These are phyloP conservation scores for Malus orientalis DNA, from an alignment of 306 rosid genomes.

Conservation along the genomic window DNA sequence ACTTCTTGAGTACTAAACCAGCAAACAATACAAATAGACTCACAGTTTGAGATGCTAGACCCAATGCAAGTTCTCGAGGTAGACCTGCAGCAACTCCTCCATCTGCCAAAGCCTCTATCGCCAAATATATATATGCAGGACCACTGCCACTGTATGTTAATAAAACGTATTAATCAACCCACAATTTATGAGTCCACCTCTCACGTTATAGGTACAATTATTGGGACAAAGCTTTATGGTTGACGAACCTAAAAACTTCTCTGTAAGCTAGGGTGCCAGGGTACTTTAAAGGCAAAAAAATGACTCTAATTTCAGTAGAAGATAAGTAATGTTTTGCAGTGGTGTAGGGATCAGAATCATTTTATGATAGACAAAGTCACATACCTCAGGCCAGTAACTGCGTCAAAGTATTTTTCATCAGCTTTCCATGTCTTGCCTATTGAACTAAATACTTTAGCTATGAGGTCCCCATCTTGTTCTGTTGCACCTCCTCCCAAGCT, in stretches of 20 bases:
- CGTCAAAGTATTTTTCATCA: conserved; percentile 86
- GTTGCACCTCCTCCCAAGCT: conserved; percentile 75
- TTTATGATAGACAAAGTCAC: neutral
- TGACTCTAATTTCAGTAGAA: neutral
- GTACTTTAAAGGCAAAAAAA: neutral
- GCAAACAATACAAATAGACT: conserved; percentile 25
- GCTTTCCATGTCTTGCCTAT: conserved; percentile 84
- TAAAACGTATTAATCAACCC: neutral
- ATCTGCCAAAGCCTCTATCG: conserved; percentile 95
- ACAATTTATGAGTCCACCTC: neutral
- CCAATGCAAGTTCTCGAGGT: conserved; percentile 81
- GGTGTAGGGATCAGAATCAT: neutral
- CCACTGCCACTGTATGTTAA: conserved; percentile 76
- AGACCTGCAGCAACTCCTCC: conserved; percentile 99
- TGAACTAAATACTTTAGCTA: conserved; percentile 72
- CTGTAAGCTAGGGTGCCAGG: neutral
- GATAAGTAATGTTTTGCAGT: neutral
- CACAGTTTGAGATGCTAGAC: conserved; percentile 92
- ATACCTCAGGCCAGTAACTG: conserved; percentile 87
- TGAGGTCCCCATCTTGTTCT: conserved; percentile 66
- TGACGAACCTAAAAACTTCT: neutral
- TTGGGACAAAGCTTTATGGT: neutral
- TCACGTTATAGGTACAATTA: neutral
- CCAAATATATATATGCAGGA: conserved; percentile 84
- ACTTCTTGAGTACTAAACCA: neutral